Base-by-base conservation (phyloP, 2,329 filamentous ascomycete species). In the Fusarium scirpi region DNA sequence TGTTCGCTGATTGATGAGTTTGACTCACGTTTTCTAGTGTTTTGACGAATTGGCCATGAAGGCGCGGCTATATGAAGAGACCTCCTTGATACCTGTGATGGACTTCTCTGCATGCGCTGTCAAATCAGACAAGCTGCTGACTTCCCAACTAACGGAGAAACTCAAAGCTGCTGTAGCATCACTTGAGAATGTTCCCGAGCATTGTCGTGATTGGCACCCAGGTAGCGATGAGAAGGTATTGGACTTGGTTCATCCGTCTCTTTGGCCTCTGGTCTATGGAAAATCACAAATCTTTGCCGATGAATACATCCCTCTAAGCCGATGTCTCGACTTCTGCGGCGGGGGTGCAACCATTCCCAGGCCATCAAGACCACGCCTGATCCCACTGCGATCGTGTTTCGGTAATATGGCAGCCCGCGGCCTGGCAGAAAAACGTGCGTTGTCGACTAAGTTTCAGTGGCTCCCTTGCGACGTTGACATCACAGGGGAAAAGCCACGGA, bases 241-340 rank as follows among this genome's bases (percentile, higher is more conserved):
- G 0, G 46, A 67, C 6, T 46, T 67, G 4, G 51, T 62, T 4
- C 46, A 43, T 25, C 67, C 67, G 3, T 73, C 70, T 0, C 38
- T 73, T 45, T 45, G 66, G 76, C 64, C 52, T 78, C 13, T 67
- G 7, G 7, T 62, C 1, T 53, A 67, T 43, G 47, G 51, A 3
- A 29, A 11, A 4, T 57, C 62, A 11, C 44, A 24, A 5, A 41
- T 34, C 9, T 5, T 10, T 11, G 3, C n/a, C 3, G 43, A 60
- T 1, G 3, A 4, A 1, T 38, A 38, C 3, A 38, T 38, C 1
- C 3, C 34, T 2, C 18, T 38, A 2, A 38, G 2, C 10, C 34
- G 0, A n/a, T 38, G 34, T 1, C 34, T 38, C 4, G 18, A 38
- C 1, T 38, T 38, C 3, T 38, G 34, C 2, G 34, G 34, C 2